phyloP scores from a whole-genome alignment of 2,329 filamentous ascomycete species.

The Fonsecaea multimorphosa region DNA sequence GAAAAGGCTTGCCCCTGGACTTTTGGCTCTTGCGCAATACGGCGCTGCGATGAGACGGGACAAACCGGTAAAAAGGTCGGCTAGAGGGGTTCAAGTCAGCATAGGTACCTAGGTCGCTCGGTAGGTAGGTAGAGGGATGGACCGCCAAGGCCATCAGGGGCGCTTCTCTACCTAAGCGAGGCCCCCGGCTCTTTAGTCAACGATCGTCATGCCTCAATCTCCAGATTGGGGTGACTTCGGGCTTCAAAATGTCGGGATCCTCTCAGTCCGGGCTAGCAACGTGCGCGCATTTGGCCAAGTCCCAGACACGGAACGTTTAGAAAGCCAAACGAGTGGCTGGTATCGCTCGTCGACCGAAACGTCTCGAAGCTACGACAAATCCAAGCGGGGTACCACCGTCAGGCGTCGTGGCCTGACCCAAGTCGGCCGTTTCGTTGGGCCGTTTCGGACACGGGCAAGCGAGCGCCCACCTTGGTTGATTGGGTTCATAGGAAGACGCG shows the following conservation, averaged over 20 bases:
- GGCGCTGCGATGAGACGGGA: neutral
- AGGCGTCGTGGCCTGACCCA: neutral
- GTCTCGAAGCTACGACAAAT: neutral
- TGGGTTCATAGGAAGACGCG: neutral
- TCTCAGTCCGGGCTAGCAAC: slow-evolving; percentile 5
- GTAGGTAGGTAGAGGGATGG: too few species aligned
- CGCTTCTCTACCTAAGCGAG: neutral
- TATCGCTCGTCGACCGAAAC: neutral
- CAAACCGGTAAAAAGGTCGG: neutral
- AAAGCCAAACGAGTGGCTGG: neutral
- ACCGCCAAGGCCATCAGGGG: too few species aligned
- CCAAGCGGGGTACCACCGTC: neutral
- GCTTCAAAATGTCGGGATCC: neutral
- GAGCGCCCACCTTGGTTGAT: neutral
- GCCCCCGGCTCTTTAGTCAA: neutral
- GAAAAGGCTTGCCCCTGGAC: too few species aligned
- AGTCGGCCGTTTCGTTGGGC: neutral
- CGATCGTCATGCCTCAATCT: slow-evolving; percentile 2
- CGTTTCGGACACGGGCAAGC: slow-evolving; percentile 3
- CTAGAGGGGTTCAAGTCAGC: neutral
- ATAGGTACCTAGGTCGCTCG: too few species aligned
- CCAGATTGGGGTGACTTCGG: neutral
- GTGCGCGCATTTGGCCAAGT: neutral
- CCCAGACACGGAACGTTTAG: neutral
- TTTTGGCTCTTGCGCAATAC: neutral